Percentiles rank a stretch among this genome's conserved stretches.
Conservation (phyloP, 257 asterid species). For the Galeopsis tetrahit region DNA sequence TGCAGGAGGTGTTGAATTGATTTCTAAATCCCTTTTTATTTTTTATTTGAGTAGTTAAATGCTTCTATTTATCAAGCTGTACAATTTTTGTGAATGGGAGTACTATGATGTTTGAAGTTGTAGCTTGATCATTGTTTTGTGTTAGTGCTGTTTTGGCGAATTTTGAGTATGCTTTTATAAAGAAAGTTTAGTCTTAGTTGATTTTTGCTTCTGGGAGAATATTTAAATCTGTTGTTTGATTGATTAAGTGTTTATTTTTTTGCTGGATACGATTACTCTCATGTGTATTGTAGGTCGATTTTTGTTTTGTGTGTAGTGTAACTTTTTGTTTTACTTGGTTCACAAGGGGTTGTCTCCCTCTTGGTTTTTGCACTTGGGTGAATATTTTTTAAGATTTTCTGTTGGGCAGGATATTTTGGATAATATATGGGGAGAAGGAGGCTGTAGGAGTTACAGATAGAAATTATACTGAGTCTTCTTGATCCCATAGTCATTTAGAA, state of each 20-base stretch:
- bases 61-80: background rate
- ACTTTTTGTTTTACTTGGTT: background rate
- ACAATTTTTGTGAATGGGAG: conserved; percentile 17
- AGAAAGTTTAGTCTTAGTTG: background rate
- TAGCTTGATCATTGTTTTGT: conserved; percentile 13
- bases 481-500: background rate
- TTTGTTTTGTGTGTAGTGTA: background rate
- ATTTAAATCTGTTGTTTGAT: background rate
- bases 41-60: conserved; percentile 9
- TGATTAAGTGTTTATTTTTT: background rate
- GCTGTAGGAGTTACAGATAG: background rate
- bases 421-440: conserved; percentile 10
- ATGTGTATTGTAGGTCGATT: conserved; percentile 20
- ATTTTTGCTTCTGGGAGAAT: background rate
- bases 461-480: background rate
- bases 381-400: background rate
- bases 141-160: background rate
- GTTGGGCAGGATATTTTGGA: background rate
- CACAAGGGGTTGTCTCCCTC: background rate
- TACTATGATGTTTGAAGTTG: conserved; percentile 8
- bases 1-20: conserved; percentile 76
- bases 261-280: background rate
- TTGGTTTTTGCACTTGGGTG: background rate
- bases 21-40: background rate
- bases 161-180: background rate